These are phyloP conservation scores for Wickerhamiella parazyma DNA, from an alignment of 805 yeast genomes.

Conservation along the genomic window DNA sequence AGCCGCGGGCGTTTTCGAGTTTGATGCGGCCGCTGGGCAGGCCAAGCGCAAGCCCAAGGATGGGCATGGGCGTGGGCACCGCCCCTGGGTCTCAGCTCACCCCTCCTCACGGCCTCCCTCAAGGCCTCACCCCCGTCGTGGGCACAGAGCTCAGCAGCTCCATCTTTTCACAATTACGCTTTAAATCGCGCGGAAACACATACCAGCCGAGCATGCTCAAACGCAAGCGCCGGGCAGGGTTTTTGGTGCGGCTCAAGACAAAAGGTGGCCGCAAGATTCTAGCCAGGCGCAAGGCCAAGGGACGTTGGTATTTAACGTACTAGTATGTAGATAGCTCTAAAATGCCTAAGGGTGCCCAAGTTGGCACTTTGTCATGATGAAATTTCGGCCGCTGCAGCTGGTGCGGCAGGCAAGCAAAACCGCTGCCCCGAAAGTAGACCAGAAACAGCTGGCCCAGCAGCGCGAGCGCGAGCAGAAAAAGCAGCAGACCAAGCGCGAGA, in stretches of 20 bases:
- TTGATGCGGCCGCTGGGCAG: conserved; percentile 5
- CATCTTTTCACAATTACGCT: conserved; percentile 16
- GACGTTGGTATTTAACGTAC: conserved; percentile 86
- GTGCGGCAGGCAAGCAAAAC: conserved; percentile 11
- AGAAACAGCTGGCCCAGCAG: conserved; percentile 24
- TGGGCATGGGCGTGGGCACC: no score
- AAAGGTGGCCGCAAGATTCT: conserved; percentile 67
- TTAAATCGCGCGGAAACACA: conserved; percentile 78
- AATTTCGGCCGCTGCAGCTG: neutral
- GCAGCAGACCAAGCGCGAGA: conserved; percentile 21
- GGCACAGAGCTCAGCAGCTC: conserved; percentile 4
- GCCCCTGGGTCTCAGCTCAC: no score
- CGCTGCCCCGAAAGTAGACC: conserved; percentile 21
- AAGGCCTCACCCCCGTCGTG: conserved; percentile 1
- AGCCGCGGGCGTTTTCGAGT: neutral
- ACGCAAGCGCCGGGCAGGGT: conserved; percentile 83
- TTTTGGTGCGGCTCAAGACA: conserved; percentile 66
- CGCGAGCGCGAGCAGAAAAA: conserved; percentile 25
- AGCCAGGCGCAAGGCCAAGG: conserved; percentile 68
- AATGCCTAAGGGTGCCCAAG: neutral
- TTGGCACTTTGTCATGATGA: neutral
- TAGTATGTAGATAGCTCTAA: conserved; percentile 25
- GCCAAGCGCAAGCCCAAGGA: neutral
- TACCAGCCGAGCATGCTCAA: conserved; percentile 87
- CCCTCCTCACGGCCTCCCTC: neutral